These are phyloP conservation scores for Toxoplasma gondii DNA, from an alignment of 169 alveolate genomes.

Conservation along the genomic window DNA sequence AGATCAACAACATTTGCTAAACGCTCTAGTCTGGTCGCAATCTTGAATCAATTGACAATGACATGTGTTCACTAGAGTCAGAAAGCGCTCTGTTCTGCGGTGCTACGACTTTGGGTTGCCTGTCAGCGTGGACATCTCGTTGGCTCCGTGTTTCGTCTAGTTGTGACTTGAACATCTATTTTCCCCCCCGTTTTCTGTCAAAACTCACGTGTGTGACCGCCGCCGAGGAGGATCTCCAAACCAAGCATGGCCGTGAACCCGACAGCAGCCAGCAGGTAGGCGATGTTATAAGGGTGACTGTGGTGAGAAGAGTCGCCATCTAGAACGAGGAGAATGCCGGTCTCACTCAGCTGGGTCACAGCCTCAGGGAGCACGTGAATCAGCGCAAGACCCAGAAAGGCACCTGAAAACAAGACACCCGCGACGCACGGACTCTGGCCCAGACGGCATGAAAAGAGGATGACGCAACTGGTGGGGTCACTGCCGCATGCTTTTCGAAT, in stretches of 20 bases:
- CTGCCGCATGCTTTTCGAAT: too few species aligned
- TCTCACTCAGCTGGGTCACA: neutral
- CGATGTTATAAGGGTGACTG: slow-evolving; percentile 26
- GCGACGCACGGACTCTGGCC: neutral
- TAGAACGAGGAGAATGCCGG: neutral
- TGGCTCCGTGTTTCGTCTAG: too few species aligned
- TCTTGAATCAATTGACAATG: too few species aligned
- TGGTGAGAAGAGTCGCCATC: neutral
- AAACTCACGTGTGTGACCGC: slow-evolving; percentile 36
- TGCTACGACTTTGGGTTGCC: too few species aligned
- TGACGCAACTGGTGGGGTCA: too few species aligned
- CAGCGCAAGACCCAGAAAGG: slow-evolving; percentile 50
- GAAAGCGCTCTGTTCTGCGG: too few species aligned
- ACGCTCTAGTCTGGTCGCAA: too few species aligned
- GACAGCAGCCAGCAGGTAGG: slow-evolving; percentile 32
- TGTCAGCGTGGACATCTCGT: too few species aligned
- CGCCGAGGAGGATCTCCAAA: slow-evolving; percentile 20
- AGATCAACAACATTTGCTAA: too few species aligned
- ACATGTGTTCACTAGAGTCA: too few species aligned
- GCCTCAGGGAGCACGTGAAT: slow-evolving; percentile 52
- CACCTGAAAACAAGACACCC: slow-evolving; percentile 46
- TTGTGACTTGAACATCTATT: too few species aligned
- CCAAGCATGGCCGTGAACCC: slow-evolving; percentile 43
- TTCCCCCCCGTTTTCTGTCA: too few species aligned
- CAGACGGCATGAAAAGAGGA: neutral